These are phyloP conservation scores for Colletotrichum paranaense DNA, from an alignment of 2,329 filamentous ascomycete species.

Conservation along the genomic window DNA sequence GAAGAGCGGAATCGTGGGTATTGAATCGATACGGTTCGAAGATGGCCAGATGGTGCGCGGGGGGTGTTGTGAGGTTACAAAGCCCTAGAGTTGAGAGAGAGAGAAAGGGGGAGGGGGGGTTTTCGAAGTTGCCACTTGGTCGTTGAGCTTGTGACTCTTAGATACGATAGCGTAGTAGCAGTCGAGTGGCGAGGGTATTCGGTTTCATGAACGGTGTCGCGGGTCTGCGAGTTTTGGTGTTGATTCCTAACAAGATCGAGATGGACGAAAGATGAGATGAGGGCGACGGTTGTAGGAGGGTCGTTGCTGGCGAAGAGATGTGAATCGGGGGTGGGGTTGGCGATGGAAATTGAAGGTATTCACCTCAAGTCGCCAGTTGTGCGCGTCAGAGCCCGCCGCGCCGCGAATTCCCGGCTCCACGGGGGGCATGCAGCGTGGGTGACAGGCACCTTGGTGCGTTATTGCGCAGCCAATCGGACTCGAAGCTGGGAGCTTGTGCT, in stretches of 20 bases:
- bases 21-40: constrained; percentile 31
- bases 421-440: not conserved
- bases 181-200: not conserved
- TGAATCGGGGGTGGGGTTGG: constrained; percentile 3
- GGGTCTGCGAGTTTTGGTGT: not conserved
- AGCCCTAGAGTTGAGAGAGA: constrained; percentile 7
- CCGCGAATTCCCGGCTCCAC: constrained; percentile 28
- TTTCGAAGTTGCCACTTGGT: constrained; percentile 33
- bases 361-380: constrained; percentile 20
- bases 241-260: not conserved
- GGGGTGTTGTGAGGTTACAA: not conserved
- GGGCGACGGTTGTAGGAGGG: not conserved
- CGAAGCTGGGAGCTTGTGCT: constrained; percentile 29
- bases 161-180: not conserved
- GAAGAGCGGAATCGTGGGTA: constrained; percentile 36
- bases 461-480: constrained; percentile 23
- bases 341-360: constrained; percentile 24
- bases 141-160: not conserved
- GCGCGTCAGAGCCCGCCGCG: constrained; percentile 31
- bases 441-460: constrained; percentile 22
- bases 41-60: not conserved
- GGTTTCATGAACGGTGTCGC: not conserved
- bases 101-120: not conserved
- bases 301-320: not conserved
- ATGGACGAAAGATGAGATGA: not conserved